Base-by-base conservation (phyloP, 2,329 filamentous ascomycete species). In the Colletotrichum zoysiae region DNA sequence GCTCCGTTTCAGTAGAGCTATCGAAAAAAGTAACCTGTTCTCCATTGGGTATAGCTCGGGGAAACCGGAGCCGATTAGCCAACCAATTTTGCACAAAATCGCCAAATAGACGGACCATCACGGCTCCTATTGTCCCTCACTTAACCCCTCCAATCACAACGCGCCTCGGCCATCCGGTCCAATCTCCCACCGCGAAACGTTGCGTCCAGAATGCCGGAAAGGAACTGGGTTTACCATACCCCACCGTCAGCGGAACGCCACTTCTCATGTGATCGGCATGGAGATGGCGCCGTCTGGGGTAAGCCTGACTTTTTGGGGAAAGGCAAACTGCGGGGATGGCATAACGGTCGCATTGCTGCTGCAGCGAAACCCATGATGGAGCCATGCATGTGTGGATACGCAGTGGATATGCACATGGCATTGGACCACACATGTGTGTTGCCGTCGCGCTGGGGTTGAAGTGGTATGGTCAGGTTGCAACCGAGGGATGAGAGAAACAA, bases 71-170 rank as follows among this genome's bases (percentile, higher is more conserved):
- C 69, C 68, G 68, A 11, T 38, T 30, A 48, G 30, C n/a, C 51
- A 59, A 23, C 53, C 14, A 44, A 50, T 26, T 42, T 42, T 8
- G 51, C 35, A 26, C n/a, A 58, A 33, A 44, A 59, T 64, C 53
- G 53, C 51, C 69, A 55, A 64, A 56, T 35, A n/a, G 18, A 11
- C 53, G 20, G 50, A 53, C 33, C 56, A 35, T 20, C 26, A 44
- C 38, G 53, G 38, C 66, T 58, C 18, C 30, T n/a, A n/a, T 33
- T 53, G 20, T 38, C 16, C 20, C 26, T 68, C 44, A 35, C 5
- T 48, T 71, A 71, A 8, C 69, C 69, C 58, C 65, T 64, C 69
- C 69, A 71, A 71, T 71, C 69, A 71, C 46, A 30, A 48, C 30
- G 44, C 42, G 23, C 14, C 69, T 71, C 65, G 65, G 68, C 57